Evolutionary conservation across 177 flowering plant genomes (phyloP).

Genomic region (Vitis hybrid): DNA sequence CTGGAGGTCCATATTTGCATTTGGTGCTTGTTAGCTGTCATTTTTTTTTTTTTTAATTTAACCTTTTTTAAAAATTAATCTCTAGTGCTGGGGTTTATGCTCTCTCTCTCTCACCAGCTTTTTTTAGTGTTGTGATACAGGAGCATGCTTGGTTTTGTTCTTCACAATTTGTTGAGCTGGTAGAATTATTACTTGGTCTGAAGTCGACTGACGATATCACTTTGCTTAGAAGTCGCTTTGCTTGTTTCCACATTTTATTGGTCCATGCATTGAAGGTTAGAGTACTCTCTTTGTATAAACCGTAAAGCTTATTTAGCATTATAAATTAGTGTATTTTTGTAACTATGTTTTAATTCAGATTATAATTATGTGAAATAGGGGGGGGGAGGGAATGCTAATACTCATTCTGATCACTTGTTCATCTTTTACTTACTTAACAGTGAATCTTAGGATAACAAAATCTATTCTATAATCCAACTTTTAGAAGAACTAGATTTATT

Average conservation of each 20-base stretch:
- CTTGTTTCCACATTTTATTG: slow-evolving; percentile 59
- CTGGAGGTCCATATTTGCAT: slow-evolving; percentile 54
- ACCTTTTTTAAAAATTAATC: neutral
- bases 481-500: no score
- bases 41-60: slow-evolving; percentile 4
- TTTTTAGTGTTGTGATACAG: slow-evolving; percentile 38
- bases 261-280: slow-evolving; percentile 66
- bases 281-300: neutral
- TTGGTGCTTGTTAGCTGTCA: neutral
- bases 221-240: slow-evolving; percentile 56
- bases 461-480: no score
- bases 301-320: neutral
- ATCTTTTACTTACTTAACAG: no score
- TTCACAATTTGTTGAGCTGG: slow-evolving; percentile 53
- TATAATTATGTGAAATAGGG: neutral
- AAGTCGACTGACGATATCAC: slow-evolving; percentile 45
- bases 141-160: slow-evolving; percentile 72
- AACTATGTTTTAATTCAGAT: neutral
- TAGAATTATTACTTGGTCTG: slow-evolving; percentile 54
- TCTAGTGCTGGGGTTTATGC: no score
- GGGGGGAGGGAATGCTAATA: no score
- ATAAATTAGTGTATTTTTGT: neutral
- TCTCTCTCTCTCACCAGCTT: slow-evolving; percentile 1
- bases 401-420: no score
- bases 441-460: no score